These are phyloP conservation scores for Fragilaria crotonensis DNA, from an alignment of 108 stramenopile genomes.

Conservation along the genomic window DNA sequence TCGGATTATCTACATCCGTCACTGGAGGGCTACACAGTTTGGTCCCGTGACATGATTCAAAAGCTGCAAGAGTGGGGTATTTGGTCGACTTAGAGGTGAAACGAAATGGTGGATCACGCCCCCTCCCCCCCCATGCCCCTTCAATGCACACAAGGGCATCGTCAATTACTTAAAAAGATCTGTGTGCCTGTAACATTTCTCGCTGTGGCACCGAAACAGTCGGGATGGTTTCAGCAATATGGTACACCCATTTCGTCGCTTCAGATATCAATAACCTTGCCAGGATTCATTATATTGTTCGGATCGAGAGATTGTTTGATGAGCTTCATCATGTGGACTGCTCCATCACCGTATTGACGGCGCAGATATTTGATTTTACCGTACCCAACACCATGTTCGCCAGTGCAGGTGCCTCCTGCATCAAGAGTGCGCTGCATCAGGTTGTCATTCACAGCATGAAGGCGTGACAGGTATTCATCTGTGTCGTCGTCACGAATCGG, in stretches of 20 bases:
- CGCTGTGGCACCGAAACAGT: too few relatives aligned
- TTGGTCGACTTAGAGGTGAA: background rate
- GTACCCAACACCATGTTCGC: constrained; percentile 94
- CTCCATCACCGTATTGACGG: constrained; percentile 75
- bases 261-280: constrained; percentile 60
- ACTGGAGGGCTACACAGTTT: constrained; percentile 15
- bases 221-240: too few relatives aligned
- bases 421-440: constrained; percentile 56
- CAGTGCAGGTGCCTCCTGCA: constrained; percentile 93
- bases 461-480: constrained; percentile 53
- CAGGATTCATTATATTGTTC: constrained; percentile 88
- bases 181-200: too few relatives aligned
- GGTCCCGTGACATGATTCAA: background rate
- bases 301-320: constrained; percentile 91
- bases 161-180: too few relatives aligned
- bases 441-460: constrained; percentile 53
- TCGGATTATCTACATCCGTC: constrained; percentile 22
- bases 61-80: background rate
- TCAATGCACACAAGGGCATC: too few relatives aligned
- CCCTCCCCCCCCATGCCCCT: too few relatives aligned
- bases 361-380: constrained; percentile 85
- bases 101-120: too few relatives aligned
- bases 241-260: too few relatives aligned
- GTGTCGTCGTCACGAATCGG: constrained; percentile 60
- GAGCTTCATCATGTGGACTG: constrained; percentile 73